Percentiles rank a stretch among this genome's conserved stretches.
These are phyloP conservation scores for Pythium brassicae DNA, from an alignment of 352 stramenopile species.

Conservation along the genomic window DNA sequence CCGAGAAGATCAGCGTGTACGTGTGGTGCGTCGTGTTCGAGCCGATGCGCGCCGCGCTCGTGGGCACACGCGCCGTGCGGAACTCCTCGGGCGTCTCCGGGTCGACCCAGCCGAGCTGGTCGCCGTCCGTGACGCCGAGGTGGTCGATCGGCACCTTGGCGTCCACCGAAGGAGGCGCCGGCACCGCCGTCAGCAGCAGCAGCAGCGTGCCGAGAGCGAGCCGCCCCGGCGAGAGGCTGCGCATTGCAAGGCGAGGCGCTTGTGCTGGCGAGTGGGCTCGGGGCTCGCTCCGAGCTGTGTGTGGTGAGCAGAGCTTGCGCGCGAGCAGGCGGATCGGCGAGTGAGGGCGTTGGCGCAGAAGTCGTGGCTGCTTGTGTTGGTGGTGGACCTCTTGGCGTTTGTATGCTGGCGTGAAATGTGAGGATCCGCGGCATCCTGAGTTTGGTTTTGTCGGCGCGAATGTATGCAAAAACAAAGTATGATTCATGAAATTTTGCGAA, in stretches of 20 bases:
- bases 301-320: background rate
- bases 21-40: constrained; percentile 27
- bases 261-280: background rate
- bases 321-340: background rate
- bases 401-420: background rate
- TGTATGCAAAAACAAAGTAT: background rate
- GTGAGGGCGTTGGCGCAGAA: background rate
- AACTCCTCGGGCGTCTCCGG: constrained; percentile 59
- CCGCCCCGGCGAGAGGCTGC: constrained; percentile 13
- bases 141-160: constrained; percentile 23
- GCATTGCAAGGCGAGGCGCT: background rate
- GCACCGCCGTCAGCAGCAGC: constrained; percentile 1
- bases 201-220: constrained; percentile 19
- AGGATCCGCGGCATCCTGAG: background rate
- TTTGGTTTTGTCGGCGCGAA: background rate
- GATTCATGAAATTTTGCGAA: constrained; percentile 1
- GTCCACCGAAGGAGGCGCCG: constrained; percentile 1
- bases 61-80: constrained; percentile 42
- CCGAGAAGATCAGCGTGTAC: constrained; percentile 92
- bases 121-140: constrained; percentile 35
- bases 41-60: constrained; percentile 26
- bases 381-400: background rate
- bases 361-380: no score
- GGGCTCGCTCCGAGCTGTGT: no score
- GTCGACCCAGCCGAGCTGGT: constrained; percentile 65